Evolutionary conservation across 192 early-diverging fungal species (phyloP).

Genomic region (Coemansia sp.): DNA sequence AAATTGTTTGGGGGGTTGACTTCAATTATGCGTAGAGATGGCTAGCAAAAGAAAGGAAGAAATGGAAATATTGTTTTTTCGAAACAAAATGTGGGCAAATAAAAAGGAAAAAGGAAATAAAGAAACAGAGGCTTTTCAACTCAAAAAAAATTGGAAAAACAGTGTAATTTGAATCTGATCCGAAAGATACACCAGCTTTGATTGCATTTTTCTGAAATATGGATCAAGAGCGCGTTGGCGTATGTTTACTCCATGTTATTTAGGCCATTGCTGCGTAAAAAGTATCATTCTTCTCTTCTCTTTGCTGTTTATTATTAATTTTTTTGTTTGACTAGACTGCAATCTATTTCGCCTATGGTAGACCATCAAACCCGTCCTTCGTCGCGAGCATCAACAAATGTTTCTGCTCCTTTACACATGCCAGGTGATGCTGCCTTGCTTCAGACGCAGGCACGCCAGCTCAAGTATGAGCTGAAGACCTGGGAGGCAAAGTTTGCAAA

Average conservation of each 20-base stretch:
- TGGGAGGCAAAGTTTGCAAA: conserved; percentile 44
- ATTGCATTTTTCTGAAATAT: not conserved
- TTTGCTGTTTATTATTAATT: not conserved
- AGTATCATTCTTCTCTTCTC: not conserved
- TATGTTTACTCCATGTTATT: too few relatives aligned
- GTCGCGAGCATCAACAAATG: not conserved
- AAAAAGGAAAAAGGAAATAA: not conserved
- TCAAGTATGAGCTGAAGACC: conserved; percentile 49
- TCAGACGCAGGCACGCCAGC: conserved; percentile 18
- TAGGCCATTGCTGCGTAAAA: not conserved
- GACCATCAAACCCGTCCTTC: not conserved
- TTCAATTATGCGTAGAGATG: not conserved
- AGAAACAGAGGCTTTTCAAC: too few relatives aligned
- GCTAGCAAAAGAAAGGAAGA: not conserved
- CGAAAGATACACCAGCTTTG: not conserved
- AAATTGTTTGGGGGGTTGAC: not conserved
- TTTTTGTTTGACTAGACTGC: not conserved
- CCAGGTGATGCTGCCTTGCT: not conserved
- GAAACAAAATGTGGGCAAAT: not conserved
- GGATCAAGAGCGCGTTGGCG: not conserved
- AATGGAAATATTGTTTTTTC: not conserved
- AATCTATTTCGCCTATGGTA: not conserved
- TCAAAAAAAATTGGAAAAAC: not conserved
- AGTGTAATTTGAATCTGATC: not conserved
- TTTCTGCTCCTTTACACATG: not conserved